Evolutionary conservation across 2,329 filamentous ascomycete species (phyloP), one percentile per base, ranked within the genome.

Genomic region (Alternaria sp.): DNA sequence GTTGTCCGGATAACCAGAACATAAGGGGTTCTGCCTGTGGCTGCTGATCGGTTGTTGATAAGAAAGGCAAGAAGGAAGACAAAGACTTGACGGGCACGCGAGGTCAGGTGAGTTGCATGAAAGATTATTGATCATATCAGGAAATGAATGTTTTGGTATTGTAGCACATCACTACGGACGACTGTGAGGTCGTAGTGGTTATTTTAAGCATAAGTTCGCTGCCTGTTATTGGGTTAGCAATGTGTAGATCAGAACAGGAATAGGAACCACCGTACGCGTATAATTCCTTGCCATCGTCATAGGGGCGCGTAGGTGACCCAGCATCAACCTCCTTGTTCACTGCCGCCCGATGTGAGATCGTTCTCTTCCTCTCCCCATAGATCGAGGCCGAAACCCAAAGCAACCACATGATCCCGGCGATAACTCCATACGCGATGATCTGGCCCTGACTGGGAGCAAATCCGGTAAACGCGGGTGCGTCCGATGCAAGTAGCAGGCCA

Each of bases 401-500:
- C 17, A 80, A 11, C 78, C 77, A 80, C 67, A 79, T 75, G 21
- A 78, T 56, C 2, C 70, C 75, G 8, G 77, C 77, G 26, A 79
- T 60, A 8, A 79, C 64, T 7, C 77, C 72, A 58, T 80, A 80
- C 0, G 74, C 75, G 59, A 77, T 71, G 5, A 74, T 73, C 52
- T 78, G 75, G 8, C 71, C 69, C 8, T 36, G 62, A 28, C 60
- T 73, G 5, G 75, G 74, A 1, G 66, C 66, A 26, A 73, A 74
- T 12, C 66, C 72, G 0, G 73, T 67, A n/a, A 67, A 63, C 3
- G 59, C 60, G 6, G 71, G 71, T 11, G 75, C 74, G 47, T 76
- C 68, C 1, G 67, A 72, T 4, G 76, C 76, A 44, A 78, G 64
- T 1, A 76, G 65, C 57, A 87, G 79, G 1, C 86, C 86, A 0